These are phyloP conservation scores for Amborella trichopoda DNA, from an alignment of 164 flowering plant genomes.

Conservation along the genomic window DNA sequence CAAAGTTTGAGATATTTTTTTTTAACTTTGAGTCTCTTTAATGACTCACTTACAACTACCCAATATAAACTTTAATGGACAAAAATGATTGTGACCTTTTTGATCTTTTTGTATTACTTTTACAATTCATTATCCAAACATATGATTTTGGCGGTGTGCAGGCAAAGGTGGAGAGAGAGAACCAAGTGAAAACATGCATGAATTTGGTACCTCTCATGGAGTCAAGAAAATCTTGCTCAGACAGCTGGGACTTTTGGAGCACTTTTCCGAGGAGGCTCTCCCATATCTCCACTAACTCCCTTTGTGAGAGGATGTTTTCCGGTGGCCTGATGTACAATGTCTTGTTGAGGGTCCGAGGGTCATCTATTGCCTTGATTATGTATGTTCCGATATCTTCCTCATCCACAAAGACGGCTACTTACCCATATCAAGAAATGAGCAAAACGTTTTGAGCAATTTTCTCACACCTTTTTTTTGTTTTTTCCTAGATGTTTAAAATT, in stretches of 20 bases:
- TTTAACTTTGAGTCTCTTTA: too few relatives aligned
- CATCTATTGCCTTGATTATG: conserved; percentile 37
- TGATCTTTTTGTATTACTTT: not conserved
- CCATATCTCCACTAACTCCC: conserved; percentile 44
- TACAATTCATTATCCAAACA: not conserved
- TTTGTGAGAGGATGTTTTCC: conserved; percentile 39
- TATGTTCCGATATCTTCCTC: conserved; percentile 57
- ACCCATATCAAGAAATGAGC: too few relatives aligned
- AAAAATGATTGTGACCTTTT: not conserved
- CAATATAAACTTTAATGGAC: not conserved
- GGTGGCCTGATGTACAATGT: conserved; percentile 52
- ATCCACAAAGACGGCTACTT: conserved; percentile 36
- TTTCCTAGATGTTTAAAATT: too few relatives aligned
- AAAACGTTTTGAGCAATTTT: too few relatives aligned
- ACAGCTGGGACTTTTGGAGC: conserved; percentile 21
- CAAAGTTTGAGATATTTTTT: too few relatives aligned
- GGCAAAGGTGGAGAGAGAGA: not conserved
- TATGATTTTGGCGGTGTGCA: not conserved
- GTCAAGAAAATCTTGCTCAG: conserved; percentile 32
- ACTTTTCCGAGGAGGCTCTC: conserved; percentile 30
- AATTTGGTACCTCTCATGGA: conserved; percentile 30
- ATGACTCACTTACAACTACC: not conserved
- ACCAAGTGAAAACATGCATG: too few relatives aligned
- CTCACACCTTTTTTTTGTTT: too few relatives aligned
- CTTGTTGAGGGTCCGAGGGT: conserved; percentile 57